A percentile compares a stretch with the other conserved stretches of the same genome.
Evolutionary conservation across 305 asterid genomes (phyloP).

Genomic region (Fraxinus xanthoxyloides): DNA sequence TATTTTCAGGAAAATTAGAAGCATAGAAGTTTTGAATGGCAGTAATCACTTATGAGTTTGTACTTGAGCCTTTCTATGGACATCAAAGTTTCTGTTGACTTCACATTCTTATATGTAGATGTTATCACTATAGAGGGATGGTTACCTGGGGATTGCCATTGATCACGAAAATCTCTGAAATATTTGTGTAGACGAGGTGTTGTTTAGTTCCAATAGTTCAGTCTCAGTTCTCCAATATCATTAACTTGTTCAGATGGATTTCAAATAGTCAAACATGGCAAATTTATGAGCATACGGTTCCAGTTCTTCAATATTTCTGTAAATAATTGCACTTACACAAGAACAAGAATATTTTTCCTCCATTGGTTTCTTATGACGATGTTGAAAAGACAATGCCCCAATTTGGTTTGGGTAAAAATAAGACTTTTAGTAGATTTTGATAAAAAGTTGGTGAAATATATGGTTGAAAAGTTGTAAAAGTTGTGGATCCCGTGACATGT

Average conservation of each 20-base stretch:
- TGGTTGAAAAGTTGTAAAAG: neutral
- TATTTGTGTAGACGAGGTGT: neutral
- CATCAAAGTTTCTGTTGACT: neutral
- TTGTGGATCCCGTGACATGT: neutral
- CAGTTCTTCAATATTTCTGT: neutral
- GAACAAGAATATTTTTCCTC: neutral
- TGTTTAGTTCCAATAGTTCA: neutral
- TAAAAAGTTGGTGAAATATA: too few species aligned
- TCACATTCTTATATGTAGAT: neutral
- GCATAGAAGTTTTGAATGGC: neutral
- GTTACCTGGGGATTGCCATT: neutral
- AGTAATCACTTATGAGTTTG: neutral
- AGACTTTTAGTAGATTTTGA: neutral
- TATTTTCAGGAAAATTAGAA: neutral
- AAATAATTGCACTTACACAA: neutral
- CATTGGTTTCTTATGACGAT: neutral
- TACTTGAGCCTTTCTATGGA: neutral
- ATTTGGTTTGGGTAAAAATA: neutral
- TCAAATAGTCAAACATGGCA: neutral
- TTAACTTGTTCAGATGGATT: neutral
- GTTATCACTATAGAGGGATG: neutral
- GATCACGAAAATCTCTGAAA: neutral
- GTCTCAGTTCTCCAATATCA: neutral
- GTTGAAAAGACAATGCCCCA: neutral
- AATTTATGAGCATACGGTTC: neutral